A percentile compares a stretch with the other conserved stretches of the same genome.
These are phyloP conservation scores for Trichosporon faecale DNA, from an alignment of 1,284 basidiomycete genomes.

Conservation along the genomic window DNA sequence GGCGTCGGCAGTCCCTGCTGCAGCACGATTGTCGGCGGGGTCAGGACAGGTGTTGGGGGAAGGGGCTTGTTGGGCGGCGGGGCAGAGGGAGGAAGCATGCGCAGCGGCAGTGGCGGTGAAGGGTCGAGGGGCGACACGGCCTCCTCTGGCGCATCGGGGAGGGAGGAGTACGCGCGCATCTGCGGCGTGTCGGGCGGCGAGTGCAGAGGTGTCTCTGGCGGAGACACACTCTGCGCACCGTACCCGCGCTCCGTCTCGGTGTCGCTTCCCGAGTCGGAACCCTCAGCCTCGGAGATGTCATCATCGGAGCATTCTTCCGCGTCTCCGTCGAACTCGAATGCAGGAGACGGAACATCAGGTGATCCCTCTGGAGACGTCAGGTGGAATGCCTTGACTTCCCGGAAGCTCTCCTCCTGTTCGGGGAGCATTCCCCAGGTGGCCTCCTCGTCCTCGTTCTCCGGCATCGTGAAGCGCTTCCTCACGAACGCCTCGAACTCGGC, in stretches of 20 bases:
- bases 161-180: background rate
- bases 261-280: background rate
- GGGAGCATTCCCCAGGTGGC: background rate
- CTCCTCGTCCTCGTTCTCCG: background rate
- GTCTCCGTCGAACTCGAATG: background rate
- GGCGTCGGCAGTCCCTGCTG: background rate
- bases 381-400: background rate
- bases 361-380: background rate
- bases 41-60: background rate
- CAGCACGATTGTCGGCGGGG: background rate
- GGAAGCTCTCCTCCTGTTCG: background rate
- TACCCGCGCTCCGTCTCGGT: background rate
- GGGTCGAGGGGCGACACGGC: background rate
- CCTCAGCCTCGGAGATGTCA: background rate
- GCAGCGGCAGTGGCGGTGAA: background rate
- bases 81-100: background rate
- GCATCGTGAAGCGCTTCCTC: background rate
- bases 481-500: constrained; percentile 2
- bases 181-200: background rate
- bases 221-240: background rate
- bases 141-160: background rate
- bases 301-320: background rate
- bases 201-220: background rate
- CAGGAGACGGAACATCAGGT: background rate
- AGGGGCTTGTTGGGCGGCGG: background rate